Evolutionary conservation across 2,329 filamentous ascomycete species (phyloP).

Genomic region (Hypoxylon sp.): DNA sequence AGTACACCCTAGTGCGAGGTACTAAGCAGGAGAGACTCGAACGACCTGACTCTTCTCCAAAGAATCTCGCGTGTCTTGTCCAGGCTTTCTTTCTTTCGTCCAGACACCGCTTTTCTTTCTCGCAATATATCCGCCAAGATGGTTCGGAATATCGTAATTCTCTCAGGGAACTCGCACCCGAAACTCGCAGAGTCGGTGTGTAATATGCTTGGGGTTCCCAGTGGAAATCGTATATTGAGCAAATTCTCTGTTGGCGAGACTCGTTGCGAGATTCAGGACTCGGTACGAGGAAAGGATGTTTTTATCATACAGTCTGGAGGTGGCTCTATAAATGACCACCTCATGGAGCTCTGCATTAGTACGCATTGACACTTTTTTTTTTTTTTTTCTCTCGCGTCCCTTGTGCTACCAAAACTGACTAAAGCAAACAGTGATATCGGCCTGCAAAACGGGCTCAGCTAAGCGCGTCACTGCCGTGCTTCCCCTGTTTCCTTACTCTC

Average conservation of each 20-base stretch:
- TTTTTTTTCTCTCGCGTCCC: background rate
- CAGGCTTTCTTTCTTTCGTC: background rate
- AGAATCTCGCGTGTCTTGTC: slow-evolving; percentile 7
- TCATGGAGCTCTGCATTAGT: slow-evolving; percentile 94
- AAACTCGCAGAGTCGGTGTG: slow-evolving; percentile 87
- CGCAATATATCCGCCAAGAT: slow-evolving; percentile 60
- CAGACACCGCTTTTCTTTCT: slow-evolving; percentile 36
- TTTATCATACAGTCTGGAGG: slow-evolving; percentile 97
- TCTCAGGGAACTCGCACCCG: slow-evolving; percentile 94
- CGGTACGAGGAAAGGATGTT: slow-evolving; percentile 97
- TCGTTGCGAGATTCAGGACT: slow-evolving; percentile 94
- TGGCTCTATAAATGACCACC: slow-evolving; percentile 93
- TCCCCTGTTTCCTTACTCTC: slow-evolving; percentile 95
- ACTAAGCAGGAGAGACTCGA: slow-evolving; percentile 5
- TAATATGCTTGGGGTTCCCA: slow-evolving; percentile 87
- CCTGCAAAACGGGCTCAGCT: slow-evolving; percentile 93
- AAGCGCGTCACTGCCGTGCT: slow-evolving; percentile 93
- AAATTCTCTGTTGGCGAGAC: slow-evolving; percentile 98
- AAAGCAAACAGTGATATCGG: slow-evolving; percentile 75
- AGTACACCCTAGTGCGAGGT: slow-evolving; percentile 7
- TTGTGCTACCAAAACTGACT: slow-evolving; percentile 35
- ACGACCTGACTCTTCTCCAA: background rate
- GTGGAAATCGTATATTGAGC: slow-evolving; percentile 82
- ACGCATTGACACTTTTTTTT: slow-evolving; percentile 28
- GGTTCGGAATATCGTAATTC: slow-evolving; percentile 94